Evolutionary conservation across 2,329 filamentous ascomycete species (phyloP).

Genomic region (Epichloe glyceriae): DNA sequence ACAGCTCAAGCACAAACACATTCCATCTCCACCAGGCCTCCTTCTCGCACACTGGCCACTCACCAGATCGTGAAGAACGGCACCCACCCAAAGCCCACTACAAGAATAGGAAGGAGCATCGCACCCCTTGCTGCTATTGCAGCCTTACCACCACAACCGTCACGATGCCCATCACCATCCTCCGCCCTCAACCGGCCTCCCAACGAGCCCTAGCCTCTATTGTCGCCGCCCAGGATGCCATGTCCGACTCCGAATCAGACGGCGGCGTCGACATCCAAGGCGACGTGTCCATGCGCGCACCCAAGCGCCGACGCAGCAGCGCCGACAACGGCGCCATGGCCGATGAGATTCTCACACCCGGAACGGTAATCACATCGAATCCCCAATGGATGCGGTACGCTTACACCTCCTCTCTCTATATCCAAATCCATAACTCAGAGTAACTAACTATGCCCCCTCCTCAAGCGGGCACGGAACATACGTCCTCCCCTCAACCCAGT

Average conservation of each 20-base stretch:
- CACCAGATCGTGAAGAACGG: background rate
- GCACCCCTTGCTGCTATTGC: background rate
- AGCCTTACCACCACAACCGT: background rate
- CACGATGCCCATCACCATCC: conserved; percentile 36
- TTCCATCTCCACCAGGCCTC: background rate
- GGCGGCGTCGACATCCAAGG: conserved; percentile 33
- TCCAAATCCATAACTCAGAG: background rate
- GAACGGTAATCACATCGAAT: conserved; percentile 76
- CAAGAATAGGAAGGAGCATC: background rate
- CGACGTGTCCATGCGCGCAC: conserved; percentile 31
- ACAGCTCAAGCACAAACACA: background rate
- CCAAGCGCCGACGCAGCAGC: conserved; percentile 24
- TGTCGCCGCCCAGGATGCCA: conserved; percentile 16
- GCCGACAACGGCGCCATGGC: conserved; percentile 15
- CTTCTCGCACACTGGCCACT: background rate
- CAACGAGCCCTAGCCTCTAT: conserved; percentile 11
- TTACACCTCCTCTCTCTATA: background rate
- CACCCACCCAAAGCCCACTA: background rate
- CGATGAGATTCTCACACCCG: conserved; percentile 66
- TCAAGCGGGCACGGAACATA: conserved; percentile 85
- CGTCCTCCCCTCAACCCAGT: conserved; percentile 44
- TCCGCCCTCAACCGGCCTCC: conserved; percentile 25
- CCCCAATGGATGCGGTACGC: conserved; percentile 86
- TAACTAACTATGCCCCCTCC: background rate
- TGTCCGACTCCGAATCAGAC: conserved; percentile 31